Conservation (phyloP, 2,329 filamentous ascomycete species). For the Hypoxylon sp. region DNA sequence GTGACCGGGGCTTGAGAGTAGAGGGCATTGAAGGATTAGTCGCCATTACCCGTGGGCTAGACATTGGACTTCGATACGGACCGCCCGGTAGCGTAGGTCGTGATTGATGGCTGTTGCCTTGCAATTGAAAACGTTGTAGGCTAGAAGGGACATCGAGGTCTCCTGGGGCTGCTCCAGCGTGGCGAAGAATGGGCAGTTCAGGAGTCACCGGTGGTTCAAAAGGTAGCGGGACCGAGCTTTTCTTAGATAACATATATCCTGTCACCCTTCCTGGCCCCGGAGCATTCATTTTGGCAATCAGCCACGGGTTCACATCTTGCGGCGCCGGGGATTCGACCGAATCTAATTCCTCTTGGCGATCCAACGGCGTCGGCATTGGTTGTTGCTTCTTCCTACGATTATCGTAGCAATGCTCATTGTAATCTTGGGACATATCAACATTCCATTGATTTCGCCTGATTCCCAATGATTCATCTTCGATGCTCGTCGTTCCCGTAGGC, state of each 20-base stretch:
- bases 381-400: constrained; percentile 3
- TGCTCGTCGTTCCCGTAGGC: background rate
- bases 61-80: constrained; percentile 45
- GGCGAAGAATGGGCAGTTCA: constrained; percentile 48
- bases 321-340: constrained; percentile 4
- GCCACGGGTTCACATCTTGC: constrained; percentile 53
- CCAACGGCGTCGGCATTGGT: background rate
- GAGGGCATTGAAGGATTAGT: constrained; percentile 8
- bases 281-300: constrained; percentile 54
- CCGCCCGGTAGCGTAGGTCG: constrained; percentile 38
- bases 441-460: constrained; percentile 16
- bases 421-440: constrained; percentile 43
- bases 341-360: constrained; percentile 8
- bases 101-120: constrained; percentile 10
- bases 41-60: constrained; percentile 34
- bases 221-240: background rate
- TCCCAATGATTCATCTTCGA: constrained; percentile 1
- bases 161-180: constrained; percentile 44
- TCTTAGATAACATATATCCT: background rate
- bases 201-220: constrained; percentile 33
- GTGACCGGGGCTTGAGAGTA: constrained; percentile 19
- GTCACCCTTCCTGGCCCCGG: constrained; percentile 12
- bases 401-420: constrained; percentile 26
- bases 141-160: constrained; percentile 47
- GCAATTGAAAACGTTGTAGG: constrained; percentile 25